phyloP scores from a whole-genome alignment of 2,329 filamentous ascomycete genomes.

The Fusarium begoniae region DNA sequence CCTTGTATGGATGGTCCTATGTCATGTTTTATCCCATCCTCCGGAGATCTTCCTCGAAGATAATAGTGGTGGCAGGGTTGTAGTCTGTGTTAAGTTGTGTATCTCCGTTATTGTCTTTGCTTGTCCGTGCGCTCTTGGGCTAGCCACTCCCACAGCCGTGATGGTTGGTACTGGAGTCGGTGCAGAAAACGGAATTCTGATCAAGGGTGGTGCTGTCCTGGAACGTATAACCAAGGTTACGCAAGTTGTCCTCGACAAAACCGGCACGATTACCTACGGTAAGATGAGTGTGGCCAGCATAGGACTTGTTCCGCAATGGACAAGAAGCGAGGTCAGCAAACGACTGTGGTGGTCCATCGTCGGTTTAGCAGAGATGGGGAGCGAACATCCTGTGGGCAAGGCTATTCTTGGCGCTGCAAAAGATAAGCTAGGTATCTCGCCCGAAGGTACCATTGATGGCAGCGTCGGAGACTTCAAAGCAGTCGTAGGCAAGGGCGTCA shows the following conservation, averaged over 20 bases:
- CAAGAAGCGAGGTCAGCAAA: conserved; percentile 62
- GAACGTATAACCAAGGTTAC: conserved; percentile 91
- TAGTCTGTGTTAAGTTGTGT: conserved; percentile 97
- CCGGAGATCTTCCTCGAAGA: conserved; percentile 86
- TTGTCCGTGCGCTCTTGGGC: conserved; percentile 92
- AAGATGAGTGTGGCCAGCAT: conserved; percentile 88
- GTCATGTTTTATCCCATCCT: conserved; percentile 82
- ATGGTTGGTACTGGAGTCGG: conserved; percentile 98
- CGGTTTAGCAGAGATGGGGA: conserved; percentile 91
- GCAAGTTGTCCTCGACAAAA: conserved; percentile 94
- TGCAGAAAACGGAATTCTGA: conserved; percentile 92
- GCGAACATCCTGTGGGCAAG: conserved; percentile 94
- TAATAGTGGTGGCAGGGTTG: conserved; percentile 86
- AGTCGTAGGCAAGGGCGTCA: conserved; percentile 84
- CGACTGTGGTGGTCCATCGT: conserved; percentile 93
- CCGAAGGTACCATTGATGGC: conserved; percentile 82
- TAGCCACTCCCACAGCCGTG: conserved; percentile 96
- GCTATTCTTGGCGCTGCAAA: conserved; percentile 82
- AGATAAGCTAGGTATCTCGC: conserved; percentile 73
- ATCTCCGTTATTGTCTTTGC: conserved; percentile 99
- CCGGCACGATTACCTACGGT: conserved; percentile 90
- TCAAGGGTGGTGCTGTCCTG: conserved; percentile 92
- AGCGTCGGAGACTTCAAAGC: conserved; percentile 86
- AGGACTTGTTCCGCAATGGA: conserved; percentile 69
- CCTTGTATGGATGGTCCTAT: conserved; percentile 91